These are phyloP conservation scores for Globisporangium perplexum DNA, from an alignment of 352 stramenopile genomes.

Conservation along the genomic window DNA sequence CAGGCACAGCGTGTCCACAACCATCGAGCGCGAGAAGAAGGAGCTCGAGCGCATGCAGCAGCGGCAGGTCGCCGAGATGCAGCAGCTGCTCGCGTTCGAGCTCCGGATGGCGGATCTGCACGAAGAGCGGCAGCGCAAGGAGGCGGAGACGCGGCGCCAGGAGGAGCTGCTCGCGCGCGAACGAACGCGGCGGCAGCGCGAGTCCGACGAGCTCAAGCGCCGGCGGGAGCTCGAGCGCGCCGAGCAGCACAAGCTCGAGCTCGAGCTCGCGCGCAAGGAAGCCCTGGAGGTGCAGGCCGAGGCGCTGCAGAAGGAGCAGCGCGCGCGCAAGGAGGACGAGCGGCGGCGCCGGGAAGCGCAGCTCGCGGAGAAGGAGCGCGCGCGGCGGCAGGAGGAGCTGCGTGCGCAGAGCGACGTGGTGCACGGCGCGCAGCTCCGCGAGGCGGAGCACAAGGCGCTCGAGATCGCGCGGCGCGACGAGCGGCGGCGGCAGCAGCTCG, in stretches of 20 bases:
- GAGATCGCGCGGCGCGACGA: slow-evolving; percentile 52
- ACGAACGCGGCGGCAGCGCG: slow-evolving; percentile 30
- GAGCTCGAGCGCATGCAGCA: slow-evolving; percentile 67
- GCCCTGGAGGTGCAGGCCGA: slow-evolving; percentile 42
- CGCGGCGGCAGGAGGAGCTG: slow-evolving; percentile 48
- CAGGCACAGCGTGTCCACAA: slow-evolving; percentile 29
- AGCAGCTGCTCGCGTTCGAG: slow-evolving; percentile 68
- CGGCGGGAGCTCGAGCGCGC: slow-evolving; percentile 47
- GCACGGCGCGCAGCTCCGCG: slow-evolving; percentile 36
- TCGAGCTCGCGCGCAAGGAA: slow-evolving; percentile 31
- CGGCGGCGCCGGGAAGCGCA: slow-evolving; percentile 35
- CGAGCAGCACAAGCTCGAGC: slow-evolving; percentile 40
- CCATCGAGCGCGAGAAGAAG: slow-evolving; percentile 61
- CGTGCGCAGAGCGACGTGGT: slow-evolving; percentile 42
- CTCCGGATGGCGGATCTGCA: slow-evolving; percentile 53
- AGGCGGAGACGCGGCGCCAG: slow-evolving; percentile 39
- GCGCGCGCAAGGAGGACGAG: slow-evolving; percentile 46
- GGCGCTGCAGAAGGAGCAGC: slow-evolving; percentile 35
- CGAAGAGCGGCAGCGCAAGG: slow-evolving; percentile 42
- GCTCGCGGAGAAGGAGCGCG: slow-evolving; percentile 42
- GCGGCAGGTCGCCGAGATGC: slow-evolving; percentile 60
- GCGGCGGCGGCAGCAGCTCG: slow-evolving; percentile 33
- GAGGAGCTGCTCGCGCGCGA: slow-evolving; percentile 38
- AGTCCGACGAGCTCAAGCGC: slow-evolving; percentile 46
- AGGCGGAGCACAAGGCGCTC: slow-evolving; percentile 29